A percentile compares a stretch with the other conserved stretches of the same genome.
Conservation (phyloP, 2,329 filamentous ascomycete species). For the Fusarium liriodendri region DNA sequence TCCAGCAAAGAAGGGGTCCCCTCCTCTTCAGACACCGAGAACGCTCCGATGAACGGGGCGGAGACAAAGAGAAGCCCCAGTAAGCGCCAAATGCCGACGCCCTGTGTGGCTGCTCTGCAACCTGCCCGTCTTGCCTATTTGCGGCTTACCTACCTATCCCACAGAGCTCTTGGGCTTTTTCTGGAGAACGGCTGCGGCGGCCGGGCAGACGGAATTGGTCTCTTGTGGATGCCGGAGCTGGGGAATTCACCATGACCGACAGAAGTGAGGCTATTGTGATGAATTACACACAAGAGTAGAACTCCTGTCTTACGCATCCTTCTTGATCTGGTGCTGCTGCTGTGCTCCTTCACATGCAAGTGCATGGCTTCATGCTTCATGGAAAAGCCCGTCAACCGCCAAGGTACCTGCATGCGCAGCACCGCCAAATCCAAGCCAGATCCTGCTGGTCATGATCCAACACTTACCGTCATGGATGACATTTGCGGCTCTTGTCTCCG, state of each 20-base stretch:
- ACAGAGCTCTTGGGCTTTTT: not conserved
- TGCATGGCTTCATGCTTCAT: not conserved
- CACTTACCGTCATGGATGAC: not conserved
- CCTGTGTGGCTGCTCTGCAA: not conserved
- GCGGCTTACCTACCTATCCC: not conserved
- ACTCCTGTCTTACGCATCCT: not conserved
- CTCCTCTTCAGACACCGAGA: not conserved
- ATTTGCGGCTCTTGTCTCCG: slow-evolving; percentile 16
- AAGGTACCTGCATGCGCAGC: slow-evolving; percentile 17
- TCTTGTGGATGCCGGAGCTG: not conserved
- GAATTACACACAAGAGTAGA: not conserved
- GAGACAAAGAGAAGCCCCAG: not conserved
- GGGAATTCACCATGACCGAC: not conserved
- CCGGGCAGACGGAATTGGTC: slow-evolving; percentile 35
- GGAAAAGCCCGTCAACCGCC: not conserved
- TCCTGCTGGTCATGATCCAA: slow-evolving; percentile 5
- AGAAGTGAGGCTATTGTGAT: not conserved
- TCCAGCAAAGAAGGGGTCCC: not conserved
- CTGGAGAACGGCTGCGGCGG: not conserved
- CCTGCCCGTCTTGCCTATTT: not conserved
- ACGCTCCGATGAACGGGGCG: not conserved
- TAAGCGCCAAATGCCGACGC: not conserved
- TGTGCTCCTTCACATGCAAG: not conserved
- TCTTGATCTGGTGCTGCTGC: not conserved
- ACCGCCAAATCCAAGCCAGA: slow-evolving; percentile 15